A percentile compares a stretch with the other conserved stretches of the same genome.
These are phyloP conservation scores for Nasturtium officinale DNA, from an alignment of 345 rosid species.

Conservation along the genomic window DNA sequence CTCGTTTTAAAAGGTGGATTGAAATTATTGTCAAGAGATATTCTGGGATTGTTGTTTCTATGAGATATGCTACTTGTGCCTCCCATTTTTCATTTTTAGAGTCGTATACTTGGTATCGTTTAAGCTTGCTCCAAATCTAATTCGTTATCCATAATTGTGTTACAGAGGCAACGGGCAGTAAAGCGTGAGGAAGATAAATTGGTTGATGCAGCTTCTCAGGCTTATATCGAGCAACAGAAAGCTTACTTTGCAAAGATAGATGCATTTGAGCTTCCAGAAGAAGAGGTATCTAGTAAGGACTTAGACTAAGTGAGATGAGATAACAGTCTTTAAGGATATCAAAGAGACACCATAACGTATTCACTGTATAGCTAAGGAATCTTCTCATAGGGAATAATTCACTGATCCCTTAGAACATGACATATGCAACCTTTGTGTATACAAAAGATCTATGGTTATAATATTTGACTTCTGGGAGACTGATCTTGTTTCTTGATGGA, in stretches of 20 bases:
- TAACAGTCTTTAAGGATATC: slow-evolving; percentile 25
- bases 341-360: slow-evolving; percentile 26
- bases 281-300: slow-evolving; percentile 60
- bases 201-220: slow-evolving; percentile 42
- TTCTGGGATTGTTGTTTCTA: neutral
- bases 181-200: slow-evolving; percentile 28
- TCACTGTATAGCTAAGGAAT: slow-evolving; percentile 41
- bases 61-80: slow-evolving; percentile 13
- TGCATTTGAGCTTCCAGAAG: slow-evolving; percentile 69
- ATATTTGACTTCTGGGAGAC: slow-evolving; percentile 17
- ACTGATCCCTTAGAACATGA: slow-evolving; percentile 24
- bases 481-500: slow-evolving; percentile 6
- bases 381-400: slow-evolving; percentile 23
- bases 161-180: slow-evolving; percentile 50
- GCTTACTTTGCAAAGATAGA: slow-evolving; percentile 80
- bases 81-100: neutral
- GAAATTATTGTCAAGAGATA: slow-evolving; percentile 7
- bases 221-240: slow-evolving; percentile 60
- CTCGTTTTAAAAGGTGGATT: neutral
- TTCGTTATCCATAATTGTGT: slow-evolving; percentile 2
- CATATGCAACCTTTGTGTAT: slow-evolving; percentile 30
- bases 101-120: neutral
- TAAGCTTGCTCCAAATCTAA: slow-evolving; percentile 8
- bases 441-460: slow-evolving; percentile 29
- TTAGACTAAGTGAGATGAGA: slow-evolving; percentile 46